phyloP scores from a whole-genome alignment of 345 rosid species.

The Trapa bicornis region DNA sequence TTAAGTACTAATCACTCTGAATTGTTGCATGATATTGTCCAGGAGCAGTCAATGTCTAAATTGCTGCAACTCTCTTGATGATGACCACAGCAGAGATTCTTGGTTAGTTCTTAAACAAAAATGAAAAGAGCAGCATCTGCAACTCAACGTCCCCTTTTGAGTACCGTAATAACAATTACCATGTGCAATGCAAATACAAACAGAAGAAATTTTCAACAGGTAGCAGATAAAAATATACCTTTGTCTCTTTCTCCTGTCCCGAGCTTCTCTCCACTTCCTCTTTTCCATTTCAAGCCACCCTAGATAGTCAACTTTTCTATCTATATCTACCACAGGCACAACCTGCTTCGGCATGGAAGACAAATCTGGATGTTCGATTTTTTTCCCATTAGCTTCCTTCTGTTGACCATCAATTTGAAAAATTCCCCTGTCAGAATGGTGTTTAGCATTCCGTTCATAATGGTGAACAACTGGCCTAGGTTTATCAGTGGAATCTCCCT shows the following conservation, averaged over 20 bases:
- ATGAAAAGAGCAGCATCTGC: background rate
- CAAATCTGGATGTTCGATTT: slow-evolving; percentile 18
- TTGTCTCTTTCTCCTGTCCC: slow-evolving; percentile 59
- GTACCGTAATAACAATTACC: background rate
- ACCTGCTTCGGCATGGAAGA: slow-evolving; percentile 17
- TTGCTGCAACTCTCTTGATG: background rate
- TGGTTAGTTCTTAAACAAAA: background rate
- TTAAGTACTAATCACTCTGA: background rate
- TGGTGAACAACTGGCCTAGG: slow-evolving; percentile 63
- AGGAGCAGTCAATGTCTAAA: background rate
- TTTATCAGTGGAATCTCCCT: slow-evolving; percentile 24
- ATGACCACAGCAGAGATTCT: background rate
- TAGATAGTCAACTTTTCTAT: slow-evolving; percentile 62
- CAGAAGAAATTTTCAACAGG: background rate
- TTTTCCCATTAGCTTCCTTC: slow-evolving; percentile 15
- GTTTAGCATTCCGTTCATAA: slow-evolving; percentile 29
- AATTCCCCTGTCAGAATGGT: slow-evolving; percentile 18
- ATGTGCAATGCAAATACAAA: background rate
- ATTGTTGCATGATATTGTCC: background rate
- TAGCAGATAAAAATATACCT: slow-evolving; percentile 27
- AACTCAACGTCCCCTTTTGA: background rate
- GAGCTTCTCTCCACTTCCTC: slow-evolving; percentile 68
- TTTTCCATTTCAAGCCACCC: slow-evolving; percentile 94
- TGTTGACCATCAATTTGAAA: slow-evolving; percentile 13
- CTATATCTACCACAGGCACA: slow-evolving; percentile 33